A percentile compares a stretch with the other conserved stretches of the same genome.
Conservation (phyloP, 176 grass and related monocot genomes). For the Carex parvula region DNA sequence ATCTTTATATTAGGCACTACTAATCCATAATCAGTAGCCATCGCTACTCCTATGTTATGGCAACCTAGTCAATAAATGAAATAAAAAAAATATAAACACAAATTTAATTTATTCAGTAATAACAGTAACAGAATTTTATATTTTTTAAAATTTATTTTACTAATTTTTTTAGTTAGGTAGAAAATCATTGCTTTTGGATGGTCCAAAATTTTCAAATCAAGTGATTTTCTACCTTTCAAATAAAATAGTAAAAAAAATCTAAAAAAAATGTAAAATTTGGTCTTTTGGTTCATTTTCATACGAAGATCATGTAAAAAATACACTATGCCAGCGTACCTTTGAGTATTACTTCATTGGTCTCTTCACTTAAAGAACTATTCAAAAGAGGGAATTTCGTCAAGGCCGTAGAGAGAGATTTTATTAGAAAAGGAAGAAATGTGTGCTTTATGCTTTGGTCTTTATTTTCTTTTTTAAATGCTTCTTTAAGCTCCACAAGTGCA, state of each 20-base stretch:
- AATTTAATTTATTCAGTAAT: background rate
- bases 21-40: constrained; percentile 85
- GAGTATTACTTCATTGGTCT: constrained; percentile 66
- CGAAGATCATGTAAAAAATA: too few species aligned
- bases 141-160: too few species aligned
- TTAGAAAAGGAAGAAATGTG: constrained; percentile 87
- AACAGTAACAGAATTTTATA: background rate
- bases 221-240: too few species aligned
- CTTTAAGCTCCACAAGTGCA: constrained; percentile 73
- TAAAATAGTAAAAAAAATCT: too few species aligned
- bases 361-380: constrained; percentile 79
- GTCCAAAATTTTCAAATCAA: too few species aligned
- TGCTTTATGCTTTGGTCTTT: constrained; percentile 80
- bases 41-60: constrained; percentile 93
- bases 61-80: constrained; percentile 48
- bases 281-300: too few species aligned
- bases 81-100: background rate
- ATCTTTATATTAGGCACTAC: constrained; percentile 92
- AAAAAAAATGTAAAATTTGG: too few species aligned
- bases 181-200: too few species aligned
- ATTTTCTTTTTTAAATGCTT: constrained; percentile 62
- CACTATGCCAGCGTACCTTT: constrained; percentile 51
- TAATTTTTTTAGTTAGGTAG: too few species aligned
- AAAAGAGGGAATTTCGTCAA: constrained; percentile 77
- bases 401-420: constrained; percentile 87